A percentile compares a stretch with the other conserved stretches of the same genome.
These are phyloP conservation scores for Dillenia suffruticosa DNA, from an alignment of 164 flowering plant genomes.

Conservation along the genomic window DNA sequence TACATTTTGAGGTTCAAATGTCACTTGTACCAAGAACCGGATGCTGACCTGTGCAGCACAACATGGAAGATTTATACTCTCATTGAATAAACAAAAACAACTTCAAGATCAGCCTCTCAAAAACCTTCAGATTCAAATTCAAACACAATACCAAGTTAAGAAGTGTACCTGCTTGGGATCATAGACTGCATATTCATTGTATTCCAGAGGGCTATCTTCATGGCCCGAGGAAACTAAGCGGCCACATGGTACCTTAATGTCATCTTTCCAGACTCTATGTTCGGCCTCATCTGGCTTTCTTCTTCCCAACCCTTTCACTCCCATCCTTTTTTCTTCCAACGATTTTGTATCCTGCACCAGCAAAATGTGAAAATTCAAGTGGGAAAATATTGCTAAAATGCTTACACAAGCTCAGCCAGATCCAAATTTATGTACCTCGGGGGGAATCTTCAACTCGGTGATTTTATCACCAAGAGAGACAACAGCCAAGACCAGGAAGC, in stretches of 20 bases:
- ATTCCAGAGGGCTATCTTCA: conserved; percentile 63
- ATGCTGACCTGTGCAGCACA: conserved; percentile 42
- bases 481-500: conserved; percentile 74
- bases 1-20: conserved; percentile 26
- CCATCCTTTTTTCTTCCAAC: conserved; percentile 56
- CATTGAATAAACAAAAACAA: background rate
- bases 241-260: conserved; percentile 78
- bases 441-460: conserved; percentile 33
- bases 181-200: conserved; percentile 75
- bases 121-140: background rate
- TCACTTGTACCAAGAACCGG: conserved; percentile 69
- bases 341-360: conserved; percentile 49
- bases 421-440: conserved; percentile 36
- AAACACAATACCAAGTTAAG: too few species aligned
- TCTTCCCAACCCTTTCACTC: conserved; percentile 65
- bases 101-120: background rate
- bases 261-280: conserved; percentile 61
- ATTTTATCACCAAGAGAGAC: conserved; percentile 61
- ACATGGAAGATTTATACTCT: background rate
- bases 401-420: too few species aligned
- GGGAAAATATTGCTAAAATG: background rate
- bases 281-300: conserved; percentile 67
- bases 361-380: background rate
- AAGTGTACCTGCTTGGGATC: conserved; percentile 67
- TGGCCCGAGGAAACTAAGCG: conserved; percentile 48